Base-by-base conservation (phyloP, 2,329 filamentous ascomycete species). In the Fusarium drepaniforme region DNA sequence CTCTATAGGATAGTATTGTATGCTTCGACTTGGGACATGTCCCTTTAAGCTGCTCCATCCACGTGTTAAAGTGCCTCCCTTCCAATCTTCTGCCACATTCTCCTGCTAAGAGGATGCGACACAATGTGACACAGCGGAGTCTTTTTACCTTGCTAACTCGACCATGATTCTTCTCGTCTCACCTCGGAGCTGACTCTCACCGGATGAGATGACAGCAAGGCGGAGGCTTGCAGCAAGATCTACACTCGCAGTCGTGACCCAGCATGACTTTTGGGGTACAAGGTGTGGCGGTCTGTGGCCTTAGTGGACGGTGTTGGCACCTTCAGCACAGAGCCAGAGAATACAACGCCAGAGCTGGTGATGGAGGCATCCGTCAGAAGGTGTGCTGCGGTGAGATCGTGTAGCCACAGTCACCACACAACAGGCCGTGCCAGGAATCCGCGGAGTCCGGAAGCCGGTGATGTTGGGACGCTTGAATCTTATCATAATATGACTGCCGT, bases 361-460 rank as follows among this genome's bases (percentile, higher is more conserved):
- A 75, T 75, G 69, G 56, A 23, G 38, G 59, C 66, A 64, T 73
- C n/a, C 3, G 53, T 68, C 56, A 63, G 61, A n/a, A 64, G 49
- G 28, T 28, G 75, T 67, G 44, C 37, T 40, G 69, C 64, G 35
- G 67, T 62, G 66, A 63, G 67, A 67, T 72, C 51, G 73, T 71
- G 73, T 70, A 76, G 72, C 74, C 51, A 21, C 38, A 12, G 51
- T 13, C 37, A 51, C 44, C 51, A 58, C 49, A 46, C 46, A 38
- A 60, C 42, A 37, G 53, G 56, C 58, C 25, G 51, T 28, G 37
- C 21, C 37, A 28, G 69, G n/a, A 59, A 23, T 65, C 51, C 38
- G 38, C 77, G 77, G 77, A 76, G 13, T 46, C 64, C 77, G 77
- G 77, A 67, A 64, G 64, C 77, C 77, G 77, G 68, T 57, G 42